Evolutionary conservation across 768 basidiomycete genomes (phyloP).

Genomic region (Podaxis rugospora): DNA sequence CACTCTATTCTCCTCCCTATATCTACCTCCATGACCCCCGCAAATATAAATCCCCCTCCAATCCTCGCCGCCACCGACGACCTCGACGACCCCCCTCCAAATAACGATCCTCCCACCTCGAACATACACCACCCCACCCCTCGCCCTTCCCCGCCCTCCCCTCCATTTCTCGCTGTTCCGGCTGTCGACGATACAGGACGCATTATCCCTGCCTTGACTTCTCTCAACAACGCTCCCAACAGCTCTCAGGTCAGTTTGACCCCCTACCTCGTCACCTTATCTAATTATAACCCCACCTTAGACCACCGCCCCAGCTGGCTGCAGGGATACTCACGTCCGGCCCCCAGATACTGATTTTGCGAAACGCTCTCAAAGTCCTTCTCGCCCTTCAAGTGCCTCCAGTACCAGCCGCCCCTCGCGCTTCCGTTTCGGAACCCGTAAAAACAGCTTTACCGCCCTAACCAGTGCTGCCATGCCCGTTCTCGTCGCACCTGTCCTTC

Average conservation of each 20-base stretch:
- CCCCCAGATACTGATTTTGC: conserved; percentile 1
- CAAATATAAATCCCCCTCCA: conserved; percentile 5
- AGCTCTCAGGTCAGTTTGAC: neutral
- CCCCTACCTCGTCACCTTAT: conserved; percentile 12
- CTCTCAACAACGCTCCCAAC: neutral
- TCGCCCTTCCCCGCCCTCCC: neutral
- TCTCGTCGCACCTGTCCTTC: conserved; percentile 8
- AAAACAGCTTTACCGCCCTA: conserved; percentile 10
- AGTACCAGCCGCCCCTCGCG: conserved; percentile 8
- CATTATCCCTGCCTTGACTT: neutral
- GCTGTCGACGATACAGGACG: neutral
- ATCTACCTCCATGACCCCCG: conserved; percentile 14
- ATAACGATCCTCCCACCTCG: neutral
- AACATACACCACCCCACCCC: neutral
- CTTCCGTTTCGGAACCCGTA: conserved; percentile 12
- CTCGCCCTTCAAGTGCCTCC: neutral
- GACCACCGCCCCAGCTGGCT: neutral
- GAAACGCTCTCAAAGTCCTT: conserved; percentile 8
- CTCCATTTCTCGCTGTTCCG: conserved; percentile 12
- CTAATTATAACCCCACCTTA: conserved; percentile 4
- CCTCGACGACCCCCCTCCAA: conserved; percentile 6
- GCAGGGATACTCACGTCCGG: conserved; percentile 10
- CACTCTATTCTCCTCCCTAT: conserved; percentile 17
- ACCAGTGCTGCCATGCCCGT: conserved; percentile 11
- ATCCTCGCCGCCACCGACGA: conserved; percentile 7